Evolutionary conservation across 176 grass and related monocot genomes (phyloP).

Genomic region (Ensete glaucum): DNA sequence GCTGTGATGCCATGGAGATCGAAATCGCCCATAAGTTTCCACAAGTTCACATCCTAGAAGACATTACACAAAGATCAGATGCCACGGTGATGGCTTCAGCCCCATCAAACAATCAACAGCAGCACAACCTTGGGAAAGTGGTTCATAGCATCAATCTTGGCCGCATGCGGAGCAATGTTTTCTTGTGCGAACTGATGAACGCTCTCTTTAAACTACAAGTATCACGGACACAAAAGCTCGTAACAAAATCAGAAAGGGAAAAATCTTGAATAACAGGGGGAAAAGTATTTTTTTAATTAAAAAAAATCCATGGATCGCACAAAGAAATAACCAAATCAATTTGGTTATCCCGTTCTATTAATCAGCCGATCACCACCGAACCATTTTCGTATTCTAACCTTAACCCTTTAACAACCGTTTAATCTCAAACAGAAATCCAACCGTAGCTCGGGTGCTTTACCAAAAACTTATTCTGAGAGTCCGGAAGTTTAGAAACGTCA

Average conservation of each 20-base stretch:
- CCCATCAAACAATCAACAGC: background rate
- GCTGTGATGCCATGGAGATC: constrained; percentile 88
- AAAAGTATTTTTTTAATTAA: too few relatives aligned
- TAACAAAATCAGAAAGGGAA: background rate
- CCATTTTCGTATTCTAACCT: background rate
- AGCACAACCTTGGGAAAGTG: constrained; percentile 46
- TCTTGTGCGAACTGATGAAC: constrained; percentile 82
- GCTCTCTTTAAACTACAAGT: constrained; percentile 79
- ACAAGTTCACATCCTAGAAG: constrained; percentile 58
- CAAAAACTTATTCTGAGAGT: background rate
- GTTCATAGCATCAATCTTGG: constrained; percentile 56
- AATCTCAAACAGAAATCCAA: background rate
- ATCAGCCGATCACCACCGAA: background rate
- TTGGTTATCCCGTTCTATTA: background rate
- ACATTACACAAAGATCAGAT: constrained; percentile 7
- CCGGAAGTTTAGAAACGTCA: background rate
- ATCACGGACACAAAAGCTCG: too few relatives aligned
- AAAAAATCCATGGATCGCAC: too few relatives aligned
- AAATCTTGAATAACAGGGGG: background rate
- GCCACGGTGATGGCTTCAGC: background rate
- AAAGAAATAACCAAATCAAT: background rate
- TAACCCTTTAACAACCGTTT: background rate
- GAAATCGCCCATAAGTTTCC: constrained; percentile 96
- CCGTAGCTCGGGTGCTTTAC: background rate
- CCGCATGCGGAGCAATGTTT: constrained; percentile 72